Conservation (phyloP, 2,329 filamentous ascomycete species). For the Epicoccum nigrum region DNA sequence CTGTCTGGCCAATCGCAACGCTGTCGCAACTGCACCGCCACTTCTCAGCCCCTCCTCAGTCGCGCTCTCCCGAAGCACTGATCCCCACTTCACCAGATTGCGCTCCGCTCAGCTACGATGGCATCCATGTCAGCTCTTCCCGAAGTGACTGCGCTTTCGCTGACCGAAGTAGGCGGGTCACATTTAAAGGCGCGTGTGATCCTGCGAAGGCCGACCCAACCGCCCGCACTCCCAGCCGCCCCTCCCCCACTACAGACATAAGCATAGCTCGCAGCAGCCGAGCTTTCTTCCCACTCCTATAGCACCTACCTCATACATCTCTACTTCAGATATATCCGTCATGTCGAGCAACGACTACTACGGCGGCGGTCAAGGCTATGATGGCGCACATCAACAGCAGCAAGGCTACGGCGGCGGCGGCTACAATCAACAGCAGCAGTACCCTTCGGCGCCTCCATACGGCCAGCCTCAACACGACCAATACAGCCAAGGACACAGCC, state of each 20-base stretch:
- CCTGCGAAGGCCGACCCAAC: conserved; percentile 25
- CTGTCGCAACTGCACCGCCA: conserved; percentile 8
- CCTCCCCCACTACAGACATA: conserved; percentile 30
- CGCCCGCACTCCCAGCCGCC: conserved; percentile 19
- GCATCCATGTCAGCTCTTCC: conserved; percentile 18
- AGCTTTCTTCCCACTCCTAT: conserved; percentile 10
- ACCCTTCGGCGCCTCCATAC: conserved; percentile 24
- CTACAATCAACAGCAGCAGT: conserved; percentile 33
- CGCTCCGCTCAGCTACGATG: conserved; percentile 27
- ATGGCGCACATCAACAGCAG: conserved; percentile 36
- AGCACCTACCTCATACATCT: conserved; percentile 1
- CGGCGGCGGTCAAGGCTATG: conserved; percentile 38
- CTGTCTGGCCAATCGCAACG: background rate
- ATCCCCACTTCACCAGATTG: conserved; percentile 11
- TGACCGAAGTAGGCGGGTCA: conserved; percentile 19
- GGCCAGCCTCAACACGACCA: conserved; percentile 38
- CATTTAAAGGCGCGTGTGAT: conserved; percentile 32
- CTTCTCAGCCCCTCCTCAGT: conserved; percentile 7
- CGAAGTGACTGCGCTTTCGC: conserved; percentile 8
- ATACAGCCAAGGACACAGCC: conserved; percentile 37
- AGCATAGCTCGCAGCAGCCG: conserved; percentile 13
- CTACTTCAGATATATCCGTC: background rate
- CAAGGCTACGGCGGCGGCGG: conserved; percentile 32
- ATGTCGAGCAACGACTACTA: conserved; percentile 45
- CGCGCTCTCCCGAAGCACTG: conserved; percentile 1